Conservation (phyloP, 2,329 filamentous ascomycete genomes). For the Sporothrix inflata region DNA sequence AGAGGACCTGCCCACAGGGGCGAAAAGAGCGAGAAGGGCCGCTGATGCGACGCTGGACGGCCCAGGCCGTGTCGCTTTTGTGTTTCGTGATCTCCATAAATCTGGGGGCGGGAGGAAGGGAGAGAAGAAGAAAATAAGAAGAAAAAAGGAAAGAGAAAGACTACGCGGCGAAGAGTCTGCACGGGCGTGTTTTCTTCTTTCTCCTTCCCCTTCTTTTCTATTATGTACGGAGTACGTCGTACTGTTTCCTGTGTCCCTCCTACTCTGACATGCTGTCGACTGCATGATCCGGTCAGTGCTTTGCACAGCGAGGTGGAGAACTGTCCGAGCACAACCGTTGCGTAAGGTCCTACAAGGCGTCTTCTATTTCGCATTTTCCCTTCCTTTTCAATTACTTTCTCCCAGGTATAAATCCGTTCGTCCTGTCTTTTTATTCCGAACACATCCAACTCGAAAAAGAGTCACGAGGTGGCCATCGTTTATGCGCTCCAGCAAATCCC, state of each 20-base stretch:
- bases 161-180: too few species aligned
- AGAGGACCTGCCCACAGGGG: not conserved
- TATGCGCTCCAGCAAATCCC: constrained; percentile 24
- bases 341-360: not conserved
- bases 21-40: not conserved
- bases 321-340: not conserved
- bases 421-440: constrained; percentile 9
- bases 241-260: too few species aligned
- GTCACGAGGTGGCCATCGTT: not conserved
- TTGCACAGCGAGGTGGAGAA: not conserved
- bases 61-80: constrained; percentile 19
- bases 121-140: not conserved
- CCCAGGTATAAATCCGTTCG: not conserved
- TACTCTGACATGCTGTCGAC: not conserved
- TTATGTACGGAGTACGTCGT: too few species aligned
- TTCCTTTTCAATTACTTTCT: not conserved
- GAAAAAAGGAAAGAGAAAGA: not conserved
- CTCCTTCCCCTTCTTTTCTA: too few species aligned
- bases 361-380: not conserved
- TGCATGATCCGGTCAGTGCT: constrained; percentile 3
- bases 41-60: constrained; percentile 22
- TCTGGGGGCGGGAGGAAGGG: constrained; percentile 17
- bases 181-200: not conserved
- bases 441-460: constrained; percentile 2
- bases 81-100: constrained; percentile 21